These are phyloP conservation scores for Corymbia citriodora DNA, from an alignment of 441 rosid genomes.

Conservation along the genomic window DNA sequence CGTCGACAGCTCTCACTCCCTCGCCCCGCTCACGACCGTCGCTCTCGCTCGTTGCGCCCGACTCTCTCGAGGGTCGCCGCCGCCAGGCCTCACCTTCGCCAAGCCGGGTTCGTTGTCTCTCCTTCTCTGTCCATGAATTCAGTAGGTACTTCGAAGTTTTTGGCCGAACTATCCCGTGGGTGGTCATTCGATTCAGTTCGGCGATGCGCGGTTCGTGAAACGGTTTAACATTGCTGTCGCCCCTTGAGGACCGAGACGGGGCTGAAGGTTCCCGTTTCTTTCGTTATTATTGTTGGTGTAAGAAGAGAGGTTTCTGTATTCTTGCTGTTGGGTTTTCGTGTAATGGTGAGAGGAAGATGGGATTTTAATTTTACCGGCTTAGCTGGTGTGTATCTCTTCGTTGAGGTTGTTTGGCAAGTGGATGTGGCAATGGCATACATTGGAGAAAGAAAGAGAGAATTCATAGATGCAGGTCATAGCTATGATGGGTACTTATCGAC, in stretches of 20 bases:
- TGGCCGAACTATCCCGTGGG: neutral
- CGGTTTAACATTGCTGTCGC: neutral
- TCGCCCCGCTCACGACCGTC: neutral
- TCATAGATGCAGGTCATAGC: neutral
- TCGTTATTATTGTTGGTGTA: neutral
- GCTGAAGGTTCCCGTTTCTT: neutral
- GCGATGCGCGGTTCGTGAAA: neutral
- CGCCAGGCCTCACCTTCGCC: neutral
- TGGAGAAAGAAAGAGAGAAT: neutral
- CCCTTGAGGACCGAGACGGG: neutral
- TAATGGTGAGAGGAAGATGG: neutral
- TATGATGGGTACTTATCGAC: neutral
- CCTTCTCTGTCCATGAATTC: neutral
- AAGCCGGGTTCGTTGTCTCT: neutral
- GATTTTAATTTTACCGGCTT: neutral
- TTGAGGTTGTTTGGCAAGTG: neutral
- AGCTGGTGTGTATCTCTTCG: neutral
- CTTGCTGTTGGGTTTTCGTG: neutral
- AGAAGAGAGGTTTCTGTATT: neutral
- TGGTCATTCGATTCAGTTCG: neutral
- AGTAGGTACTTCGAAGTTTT: neutral
- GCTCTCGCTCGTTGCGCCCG: neutral
- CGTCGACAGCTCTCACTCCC: neutral
- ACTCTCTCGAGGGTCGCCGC: neutral
- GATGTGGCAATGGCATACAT: neutral